Conservation (phyloP, 2,329 filamentous ascomycete genomes). For the Cladophialophora psammophila region DNA sequence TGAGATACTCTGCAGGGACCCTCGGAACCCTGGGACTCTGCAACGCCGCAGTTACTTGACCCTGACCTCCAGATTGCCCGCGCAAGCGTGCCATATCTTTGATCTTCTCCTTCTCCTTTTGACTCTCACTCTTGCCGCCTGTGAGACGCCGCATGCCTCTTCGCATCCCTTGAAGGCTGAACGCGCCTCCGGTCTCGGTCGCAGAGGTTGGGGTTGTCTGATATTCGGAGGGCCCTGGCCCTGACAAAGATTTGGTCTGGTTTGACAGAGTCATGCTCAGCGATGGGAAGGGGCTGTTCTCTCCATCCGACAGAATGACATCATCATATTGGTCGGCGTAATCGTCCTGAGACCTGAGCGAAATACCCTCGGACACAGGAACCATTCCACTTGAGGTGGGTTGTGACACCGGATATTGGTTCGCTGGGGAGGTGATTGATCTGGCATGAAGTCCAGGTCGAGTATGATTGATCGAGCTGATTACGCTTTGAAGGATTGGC, state of each 20-base stretch:
- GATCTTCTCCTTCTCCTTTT: conserved; percentile 56
- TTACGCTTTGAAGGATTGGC: conserved; percentile 67
- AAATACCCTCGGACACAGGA: conserved; percentile 23
- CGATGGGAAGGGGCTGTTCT: conserved; percentile 64
- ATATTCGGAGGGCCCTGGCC: conserved; percentile 38
- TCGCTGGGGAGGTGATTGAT: conserved; percentile 81
- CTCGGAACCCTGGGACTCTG: conserved; percentile 55
- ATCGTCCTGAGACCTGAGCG: conserved; percentile 33
- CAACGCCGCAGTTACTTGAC: conserved; percentile 34
- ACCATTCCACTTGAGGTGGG: conserved; percentile 37
- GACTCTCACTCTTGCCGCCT: conserved; percentile 51
- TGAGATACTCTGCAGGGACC: conserved; percentile 57
- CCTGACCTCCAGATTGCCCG: conserved; percentile 41
- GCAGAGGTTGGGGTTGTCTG: conserved; percentile 43
- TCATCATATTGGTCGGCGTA: conserved; percentile 68
- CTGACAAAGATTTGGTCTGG: conserved; percentile 28
- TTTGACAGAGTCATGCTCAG: conserved; percentile 40
- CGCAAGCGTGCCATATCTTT: conserved; percentile 53
- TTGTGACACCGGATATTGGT: conserved; percentile 51
- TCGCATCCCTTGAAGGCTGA: conserved; percentile 56
- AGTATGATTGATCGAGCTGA: conserved; percentile 88
- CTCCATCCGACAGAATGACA: conserved; percentile 80
- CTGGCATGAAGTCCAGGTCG: conserved; percentile 78
- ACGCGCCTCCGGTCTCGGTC: conserved; percentile 47
- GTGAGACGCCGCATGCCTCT: conserved; percentile 57